Percentiles rank a stretch among this genome's conserved stretches.
Conservation (phyloP, 495 filamentous ascomycete genomes). For the Penicillium tannophilum region DNA sequence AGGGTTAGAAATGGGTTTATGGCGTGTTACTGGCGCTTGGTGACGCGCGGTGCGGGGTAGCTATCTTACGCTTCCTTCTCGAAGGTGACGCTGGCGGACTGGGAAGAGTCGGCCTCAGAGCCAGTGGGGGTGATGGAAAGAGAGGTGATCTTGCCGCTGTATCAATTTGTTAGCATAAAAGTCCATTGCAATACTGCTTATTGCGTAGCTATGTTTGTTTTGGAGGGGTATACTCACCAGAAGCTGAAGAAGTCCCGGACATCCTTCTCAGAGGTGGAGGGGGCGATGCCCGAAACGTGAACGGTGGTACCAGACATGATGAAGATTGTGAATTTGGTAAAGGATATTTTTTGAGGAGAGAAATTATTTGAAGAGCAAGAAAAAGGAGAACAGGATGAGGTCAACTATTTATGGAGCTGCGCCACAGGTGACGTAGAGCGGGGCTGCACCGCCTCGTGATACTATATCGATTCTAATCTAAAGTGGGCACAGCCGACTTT, state of each 20-base stretch:
- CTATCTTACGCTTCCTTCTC: conserved; percentile 79
- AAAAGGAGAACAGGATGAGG: conserved; percentile 7
- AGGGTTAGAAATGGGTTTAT: not conserved
- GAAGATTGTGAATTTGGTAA: conserved; percentile 13
- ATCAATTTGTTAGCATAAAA: not conserved
- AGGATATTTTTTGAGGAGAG: conserved; percentile 3
- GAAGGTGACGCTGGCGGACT: conserved; percentile 89
- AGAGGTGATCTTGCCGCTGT: conserved; percentile 85
- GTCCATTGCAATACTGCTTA: not conserved
- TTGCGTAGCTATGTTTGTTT: not conserved
- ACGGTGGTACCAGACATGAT: conserved; percentile 53
- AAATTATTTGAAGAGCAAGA: conserved; percentile 3
- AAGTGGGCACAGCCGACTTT: not conserved
- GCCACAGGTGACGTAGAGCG: conserved; percentile 38
- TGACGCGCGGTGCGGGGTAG: conserved; percentile 32
- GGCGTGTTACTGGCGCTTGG: conserved; percentile 3
- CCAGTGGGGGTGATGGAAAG: conserved; percentile 73
- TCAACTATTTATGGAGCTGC: conserved; percentile 24
- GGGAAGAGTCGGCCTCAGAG: conserved; percentile 56
- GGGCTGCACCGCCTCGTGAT: conserved; percentile 29
- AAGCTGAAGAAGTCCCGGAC: conserved; percentile 98
- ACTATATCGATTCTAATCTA: not conserved
- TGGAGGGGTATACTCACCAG: conserved; percentile 62
- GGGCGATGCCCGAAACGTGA: conserved; percentile 77
- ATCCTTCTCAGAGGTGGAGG: conserved; percentile 81